Conservation (phyloP, 805 yeast genomes). For the Metahyphopichia silvanorum region DNA sequence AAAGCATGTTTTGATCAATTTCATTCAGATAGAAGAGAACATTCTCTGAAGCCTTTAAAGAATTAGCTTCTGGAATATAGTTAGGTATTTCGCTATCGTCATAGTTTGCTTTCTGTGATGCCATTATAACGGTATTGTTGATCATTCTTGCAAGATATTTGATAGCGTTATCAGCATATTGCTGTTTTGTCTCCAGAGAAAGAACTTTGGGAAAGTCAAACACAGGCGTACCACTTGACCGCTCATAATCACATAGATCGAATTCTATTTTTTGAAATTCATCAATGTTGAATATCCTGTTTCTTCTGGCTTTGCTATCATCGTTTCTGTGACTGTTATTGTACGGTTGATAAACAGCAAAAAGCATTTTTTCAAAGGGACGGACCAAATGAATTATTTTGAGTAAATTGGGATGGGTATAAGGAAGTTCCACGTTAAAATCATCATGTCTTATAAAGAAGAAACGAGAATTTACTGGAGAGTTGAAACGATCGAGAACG, state of each 20-base stretch:
- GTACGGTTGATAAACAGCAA: slow-evolving; percentile 21
- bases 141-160: slow-evolving; percentile 25
- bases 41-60: slow-evolving; percentile 21
- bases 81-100: slow-evolving; percentile 18
- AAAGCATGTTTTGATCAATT: slow-evolving; percentile 13
- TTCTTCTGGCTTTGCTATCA: slow-evolving; percentile 9
- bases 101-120: slow-evolving; percentile 24
- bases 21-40: slow-evolving; percentile 21
- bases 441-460: slow-evolving; percentile 28
- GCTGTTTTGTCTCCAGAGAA: slow-evolving; percentile 2
- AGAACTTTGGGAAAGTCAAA: background rate
- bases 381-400: slow-evolving; percentile 24
- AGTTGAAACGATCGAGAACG: slow-evolving; percentile 30
- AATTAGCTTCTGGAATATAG: slow-evolving; percentile 18
- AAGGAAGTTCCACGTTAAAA: slow-evolving; percentile 30
- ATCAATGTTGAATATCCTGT: slow-evolving; percentile 18
- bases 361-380: slow-evolving; percentile 21
- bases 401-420: slow-evolving; percentile 18
- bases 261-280: slow-evolving; percentile 25
- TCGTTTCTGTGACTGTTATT: slow-evolving; percentile 10
- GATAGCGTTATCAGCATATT: slow-evolving; percentile 15
- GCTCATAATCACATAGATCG: slow-evolving; percentile 19
- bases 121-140: slow-evolving; percentile 22
- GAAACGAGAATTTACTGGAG: slow-evolving; percentile 22
- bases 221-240: background rate